phyloP scores from a whole-genome alignment of 2,329 filamentous ascomycete genomes.

The Lasiodiplodia sp. region DNA sequence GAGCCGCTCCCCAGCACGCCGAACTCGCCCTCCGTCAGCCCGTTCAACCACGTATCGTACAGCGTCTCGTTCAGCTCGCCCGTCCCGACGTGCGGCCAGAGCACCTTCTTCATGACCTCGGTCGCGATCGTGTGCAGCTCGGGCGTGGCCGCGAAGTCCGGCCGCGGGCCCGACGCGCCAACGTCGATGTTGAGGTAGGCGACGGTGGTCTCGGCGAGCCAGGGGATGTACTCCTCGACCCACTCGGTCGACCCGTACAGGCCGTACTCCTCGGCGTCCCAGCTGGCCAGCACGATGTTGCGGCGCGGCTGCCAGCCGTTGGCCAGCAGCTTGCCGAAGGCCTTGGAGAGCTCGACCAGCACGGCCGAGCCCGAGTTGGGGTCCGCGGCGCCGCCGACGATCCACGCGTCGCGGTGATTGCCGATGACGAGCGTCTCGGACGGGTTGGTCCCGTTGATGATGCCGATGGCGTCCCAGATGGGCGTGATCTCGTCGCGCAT shows the following conservation, averaged over 20 bases:
- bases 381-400: conserved; percentile 61
- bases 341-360: conserved; percentile 58
- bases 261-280: conserved; percentile 54
- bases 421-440: conserved; percentile 63
- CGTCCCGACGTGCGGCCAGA: conserved; percentile 49
- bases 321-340: conserved; percentile 56
- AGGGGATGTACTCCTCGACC: conserved; percentile 59
- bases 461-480: conserved; percentile 76
- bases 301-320: conserved; percentile 61
- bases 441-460: conserved; percentile 71
- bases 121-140: conserved; percentile 49
- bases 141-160: conserved; percentile 48
- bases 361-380: conserved; percentile 61
- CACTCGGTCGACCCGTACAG: conserved; percentile 54
- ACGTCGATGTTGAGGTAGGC: conserved; percentile 62
- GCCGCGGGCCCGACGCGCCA: conserved; percentile 54
- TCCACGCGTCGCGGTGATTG: conserved; percentile 64
- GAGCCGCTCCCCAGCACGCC: conserved; percentile 55
- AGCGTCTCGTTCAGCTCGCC: conserved; percentile 46
- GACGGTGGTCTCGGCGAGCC: conserved; percentile 53
- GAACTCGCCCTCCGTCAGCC: conserved; percentile 43
- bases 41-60: conserved; percentile 54
- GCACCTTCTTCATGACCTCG: conserved; percentile 50
- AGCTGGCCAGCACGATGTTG: conserved; percentile 55
- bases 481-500: conserved; percentile 84